Evolutionary conservation across 805 yeast species (phyloP).

Genomic region (Kluyveromyces starmeri): DNA sequence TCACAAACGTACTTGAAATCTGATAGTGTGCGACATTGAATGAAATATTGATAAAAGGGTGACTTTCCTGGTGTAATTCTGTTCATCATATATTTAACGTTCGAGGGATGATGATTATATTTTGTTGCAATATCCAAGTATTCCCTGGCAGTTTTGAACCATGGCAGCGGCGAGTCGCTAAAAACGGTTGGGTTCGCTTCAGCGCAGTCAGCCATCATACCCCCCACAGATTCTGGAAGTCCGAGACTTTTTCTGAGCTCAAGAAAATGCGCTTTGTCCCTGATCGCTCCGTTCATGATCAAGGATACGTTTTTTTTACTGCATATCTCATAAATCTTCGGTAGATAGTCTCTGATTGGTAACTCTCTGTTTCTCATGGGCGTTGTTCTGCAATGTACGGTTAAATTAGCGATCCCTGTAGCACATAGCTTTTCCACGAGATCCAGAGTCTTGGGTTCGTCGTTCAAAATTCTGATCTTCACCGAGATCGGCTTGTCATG

Average conservation of each 20-base stretch:
- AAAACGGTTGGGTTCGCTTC: conserved; percentile 83
- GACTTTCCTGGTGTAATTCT: conserved; percentile 75
- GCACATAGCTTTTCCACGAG: conserved; percentile 49
- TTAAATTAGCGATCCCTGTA: conserved; percentile 81
- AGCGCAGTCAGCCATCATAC: conserved; percentile 90
- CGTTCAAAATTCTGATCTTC: conserved; percentile 73
- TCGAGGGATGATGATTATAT: conserved; percentile 56
- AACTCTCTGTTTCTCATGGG: conserved; percentile 81
- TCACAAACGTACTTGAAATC: conserved; percentile 32
- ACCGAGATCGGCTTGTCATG: conserved; percentile 75
- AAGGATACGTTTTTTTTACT: conserved; percentile 55
- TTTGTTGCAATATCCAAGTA: conserved; percentile 44
- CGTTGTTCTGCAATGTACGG: conserved; percentile 86
- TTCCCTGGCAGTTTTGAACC: conserved; percentile 48
- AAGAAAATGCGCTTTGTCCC: conserved; percentile 42
- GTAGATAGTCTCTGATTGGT: conserved; percentile 66
- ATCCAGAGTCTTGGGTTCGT: conserved; percentile 47
- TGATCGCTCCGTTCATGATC: conserved; percentile 74
- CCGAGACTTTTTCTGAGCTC: conserved; percentile 45
- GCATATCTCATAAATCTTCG: conserved; percentile 54
- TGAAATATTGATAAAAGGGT: conserved; percentile 46
- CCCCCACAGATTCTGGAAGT: conserved; percentile 51
- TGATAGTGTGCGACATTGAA: conserved; percentile 46
- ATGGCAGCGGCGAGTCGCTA: conserved; percentile 35
- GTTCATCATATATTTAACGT: conserved; percentile 72